Evolutionary conservation across 495 filamentous ascomycete genomes (phyloP).

Genomic region (Clohesyomyces aquaticus): DNA sequence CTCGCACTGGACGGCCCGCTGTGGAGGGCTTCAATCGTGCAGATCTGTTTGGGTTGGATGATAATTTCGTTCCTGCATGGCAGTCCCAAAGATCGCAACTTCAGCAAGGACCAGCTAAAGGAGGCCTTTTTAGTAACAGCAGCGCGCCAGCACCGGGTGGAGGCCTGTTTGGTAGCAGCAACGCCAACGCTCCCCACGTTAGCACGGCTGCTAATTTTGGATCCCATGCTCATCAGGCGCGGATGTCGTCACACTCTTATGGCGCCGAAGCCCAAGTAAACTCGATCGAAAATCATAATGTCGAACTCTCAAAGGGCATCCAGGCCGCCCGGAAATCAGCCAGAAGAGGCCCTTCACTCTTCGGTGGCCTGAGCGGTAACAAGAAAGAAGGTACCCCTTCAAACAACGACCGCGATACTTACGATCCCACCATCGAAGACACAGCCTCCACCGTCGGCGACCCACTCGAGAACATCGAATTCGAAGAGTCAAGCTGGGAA

Average conservation of each 20-base stretch:
- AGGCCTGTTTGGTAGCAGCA: too few species aligned
- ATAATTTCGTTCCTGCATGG: slow-evolving; percentile 20
- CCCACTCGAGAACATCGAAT: slow-evolving; percentile 21
- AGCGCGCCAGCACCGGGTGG: too few species aligned
- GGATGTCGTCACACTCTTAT: too few species aligned
- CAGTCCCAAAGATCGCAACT: slow-evolving; percentile 15
- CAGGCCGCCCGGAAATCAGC: neutral
- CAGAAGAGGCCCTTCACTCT: neutral
- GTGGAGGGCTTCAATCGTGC: slow-evolving; percentile 22
- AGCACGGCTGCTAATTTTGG: too few species aligned
- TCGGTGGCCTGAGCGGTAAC: neutral
- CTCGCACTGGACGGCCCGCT: slow-evolving; percentile 7
- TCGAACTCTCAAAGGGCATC: neutral
- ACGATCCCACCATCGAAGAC: slow-evolving; percentile 21
- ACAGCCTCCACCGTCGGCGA: neutral
- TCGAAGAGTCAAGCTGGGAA: slow-evolving; percentile 38
- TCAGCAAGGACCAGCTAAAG: slow-evolving; percentile 6
- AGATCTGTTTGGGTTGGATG: slow-evolving; percentile 29
- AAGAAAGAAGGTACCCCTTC: neutral
- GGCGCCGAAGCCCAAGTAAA: too few species aligned
- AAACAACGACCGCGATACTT: slow-evolving; percentile 6
- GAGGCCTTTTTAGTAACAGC: too few species aligned
- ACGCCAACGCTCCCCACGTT: too few species aligned
- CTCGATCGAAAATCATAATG: neutral
- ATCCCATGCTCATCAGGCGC: too few species aligned